phyloP scores from a whole-genome alignment of 495 filamentous ascomycete genomes.

The Xylaria cubensis region DNA sequence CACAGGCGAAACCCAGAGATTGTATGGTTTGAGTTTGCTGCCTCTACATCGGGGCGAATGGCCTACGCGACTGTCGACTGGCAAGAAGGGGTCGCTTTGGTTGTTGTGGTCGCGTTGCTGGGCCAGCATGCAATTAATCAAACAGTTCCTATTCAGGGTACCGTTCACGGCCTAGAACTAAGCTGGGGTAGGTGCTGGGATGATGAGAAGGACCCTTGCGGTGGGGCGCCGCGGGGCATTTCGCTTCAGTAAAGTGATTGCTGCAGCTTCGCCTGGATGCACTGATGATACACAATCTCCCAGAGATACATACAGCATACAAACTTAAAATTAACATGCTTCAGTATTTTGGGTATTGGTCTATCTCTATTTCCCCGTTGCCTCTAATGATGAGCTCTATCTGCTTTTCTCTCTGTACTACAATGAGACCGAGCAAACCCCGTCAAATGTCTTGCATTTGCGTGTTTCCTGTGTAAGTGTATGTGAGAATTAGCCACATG shows the following conservation, averaged over 20 bases:
- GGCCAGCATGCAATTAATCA: slow-evolving; percentile 17
- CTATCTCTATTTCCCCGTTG: slow-evolving; percentile 13
- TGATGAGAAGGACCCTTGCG: not conserved
- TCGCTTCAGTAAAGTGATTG: not conserved
- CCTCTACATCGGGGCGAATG: not conserved
- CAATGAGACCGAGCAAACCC: not conserved
- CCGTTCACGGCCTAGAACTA: not conserved
- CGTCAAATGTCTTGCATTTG: not conserved
- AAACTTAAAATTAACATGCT: not conserved
- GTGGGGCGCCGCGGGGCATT: slow-evolving; percentile 19
- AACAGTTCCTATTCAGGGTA: not conserved
- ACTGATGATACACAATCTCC: not conserved
- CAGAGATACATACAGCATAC: not conserved
- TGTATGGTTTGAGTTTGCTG: not conserved
- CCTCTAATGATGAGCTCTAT: not conserved
- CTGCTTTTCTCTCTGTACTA: not conserved
- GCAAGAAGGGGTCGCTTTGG: not conserved
- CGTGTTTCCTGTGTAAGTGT: not conserved
- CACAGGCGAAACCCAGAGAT: not conserved
- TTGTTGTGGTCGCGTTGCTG: slow-evolving; percentile 27
- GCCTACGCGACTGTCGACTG: not conserved
- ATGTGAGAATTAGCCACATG: not conserved
- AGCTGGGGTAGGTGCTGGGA: not conserved
- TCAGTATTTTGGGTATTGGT: slow-evolving; percentile 4
- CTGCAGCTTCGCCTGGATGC: not conserved